Evolutionary conservation across 768 basidiomycete genomes (phyloP).

Genomic region (Agrocybe praecox): DNA sequence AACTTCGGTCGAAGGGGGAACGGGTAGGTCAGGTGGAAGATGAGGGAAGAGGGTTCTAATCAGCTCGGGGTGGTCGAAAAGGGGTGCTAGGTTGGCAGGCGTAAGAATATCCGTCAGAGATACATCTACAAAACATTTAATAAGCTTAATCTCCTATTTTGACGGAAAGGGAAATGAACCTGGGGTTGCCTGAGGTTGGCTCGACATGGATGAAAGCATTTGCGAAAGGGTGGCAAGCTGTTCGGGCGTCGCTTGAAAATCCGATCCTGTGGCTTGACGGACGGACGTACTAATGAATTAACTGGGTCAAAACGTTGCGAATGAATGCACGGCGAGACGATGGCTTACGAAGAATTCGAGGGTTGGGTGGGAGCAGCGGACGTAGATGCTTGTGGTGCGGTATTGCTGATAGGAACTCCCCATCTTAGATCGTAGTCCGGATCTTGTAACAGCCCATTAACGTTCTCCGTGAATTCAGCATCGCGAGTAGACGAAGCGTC

Average conservation of each 20-base stretch:
- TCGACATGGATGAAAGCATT: conserved; percentile 49
- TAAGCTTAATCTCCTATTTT: neutral
- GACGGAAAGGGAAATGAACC: conserved; percentile 24
- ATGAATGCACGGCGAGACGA: too few species aligned
- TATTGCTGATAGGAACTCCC: conserved; percentile 35
- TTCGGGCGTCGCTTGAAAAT: conserved; percentile 56
- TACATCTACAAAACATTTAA: conserved; percentile 42
- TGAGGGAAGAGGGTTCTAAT: conserved; percentile 76
- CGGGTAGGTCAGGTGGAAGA: conserved; percentile 76
- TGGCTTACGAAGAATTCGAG: conserved; percentile 23
- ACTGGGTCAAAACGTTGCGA: too few species aligned
- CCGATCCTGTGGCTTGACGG: conserved; percentile 18
- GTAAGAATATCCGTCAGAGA: conserved; percentile 79
- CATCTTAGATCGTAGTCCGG: conserved; percentile 64
- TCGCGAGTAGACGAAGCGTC: conserved; percentile 70
- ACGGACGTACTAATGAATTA: conserved; percentile 16
- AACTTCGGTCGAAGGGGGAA: conserved; percentile 67
- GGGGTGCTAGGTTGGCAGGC: conserved; percentile 66
- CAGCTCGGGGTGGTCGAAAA: conserved; percentile 69
- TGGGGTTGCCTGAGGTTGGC: conserved; percentile 31
- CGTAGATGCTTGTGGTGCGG: conserved; percentile 47
- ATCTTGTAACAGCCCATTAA: conserved; percentile 72
- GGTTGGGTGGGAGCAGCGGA: conserved; percentile 30
- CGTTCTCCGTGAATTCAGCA: conserved; percentile 70
- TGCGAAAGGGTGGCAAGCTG: conserved; percentile 65